Evolutionary conservation across 1,139 yeast species (phyloP).

Genomic region (Candida albicans): DNA sequence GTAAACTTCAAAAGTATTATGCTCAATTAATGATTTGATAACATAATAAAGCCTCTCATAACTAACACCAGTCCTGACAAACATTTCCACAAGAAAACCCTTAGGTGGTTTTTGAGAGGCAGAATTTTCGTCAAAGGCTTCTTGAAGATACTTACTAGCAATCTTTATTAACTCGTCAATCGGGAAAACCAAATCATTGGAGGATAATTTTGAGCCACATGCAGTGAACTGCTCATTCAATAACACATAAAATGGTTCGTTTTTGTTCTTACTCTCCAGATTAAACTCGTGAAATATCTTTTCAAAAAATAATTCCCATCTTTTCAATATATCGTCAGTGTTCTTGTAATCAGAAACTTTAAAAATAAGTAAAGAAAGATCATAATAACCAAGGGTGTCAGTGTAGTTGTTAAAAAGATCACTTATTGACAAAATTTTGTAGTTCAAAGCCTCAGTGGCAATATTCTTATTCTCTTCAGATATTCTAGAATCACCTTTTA

Average conservation of each 20-base stretch:
- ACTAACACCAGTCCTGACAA: conserved; percentile 72
- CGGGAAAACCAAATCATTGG: conserved; percentile 77
- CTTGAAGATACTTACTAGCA: conserved; percentile 43
- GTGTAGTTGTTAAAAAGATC: conserved; percentile 85
- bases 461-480: conserved; percentile 44
- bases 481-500: conserved; percentile 61
- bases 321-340: conserved; percentile 65
- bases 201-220: conserved; percentile 46
- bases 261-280: conserved; percentile 28
- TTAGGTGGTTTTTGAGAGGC: conserved; percentile 41
- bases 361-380: conserved; percentile 74
- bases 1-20: conserved; percentile 51
- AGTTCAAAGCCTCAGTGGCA: conserved; percentile 58
- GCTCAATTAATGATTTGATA: conserved; percentile 67
- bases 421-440: conserved; percentile 65
- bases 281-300: conserved; percentile 38
- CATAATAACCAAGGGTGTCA: conserved; percentile 85
- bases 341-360: conserved; percentile 80
- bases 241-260: conserved; percentile 40
- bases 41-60: conserved; percentile 69
- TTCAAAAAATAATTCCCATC: conserved; percentile 69
- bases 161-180: conserved; percentile 68
- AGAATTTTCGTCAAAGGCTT: conserved; percentile 39
- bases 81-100: conserved; percentile 59
- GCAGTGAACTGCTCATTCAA: conserved; percentile 39